Conservation (phyloP, 306 rosid genomes). For the Oxytropis ochrocephala region DNA sequence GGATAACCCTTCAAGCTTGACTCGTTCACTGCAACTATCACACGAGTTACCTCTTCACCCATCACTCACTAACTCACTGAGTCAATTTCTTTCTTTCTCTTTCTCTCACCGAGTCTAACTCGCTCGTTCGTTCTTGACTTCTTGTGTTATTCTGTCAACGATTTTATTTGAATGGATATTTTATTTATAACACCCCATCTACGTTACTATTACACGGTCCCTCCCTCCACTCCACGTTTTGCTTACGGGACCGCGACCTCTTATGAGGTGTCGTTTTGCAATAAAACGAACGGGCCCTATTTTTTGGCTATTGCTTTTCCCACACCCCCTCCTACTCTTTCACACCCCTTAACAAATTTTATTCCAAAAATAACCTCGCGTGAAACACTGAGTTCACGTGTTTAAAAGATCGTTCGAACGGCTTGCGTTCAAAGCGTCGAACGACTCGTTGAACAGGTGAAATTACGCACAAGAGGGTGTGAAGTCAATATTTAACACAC, state of each 20-base stretch:
- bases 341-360: no score
- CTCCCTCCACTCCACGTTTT: background rate
- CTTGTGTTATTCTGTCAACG: background rate
- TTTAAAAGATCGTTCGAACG: no score
- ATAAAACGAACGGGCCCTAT: background rate
- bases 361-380: no score
- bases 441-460: no score
- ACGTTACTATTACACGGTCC: background rate
- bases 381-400: no score
- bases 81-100: slow-evolving; percentile 10
- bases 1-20: slow-evolving; percentile 89
- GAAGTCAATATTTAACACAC: no score
- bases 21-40: slow-evolving; percentile 80
- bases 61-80: background rate
- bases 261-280: background rate
- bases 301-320: no score
- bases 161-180: background rate
- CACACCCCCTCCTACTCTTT: no score
- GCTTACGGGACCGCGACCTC: background rate
- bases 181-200: background rate
- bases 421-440: no score
- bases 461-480: no score
- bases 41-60: slow-evolving; percentile 40
- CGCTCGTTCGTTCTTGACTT: background rate
- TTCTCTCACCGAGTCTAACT: background rate